Evolutionary conservation across 2,329 filamentous ascomycete species (phyloP), one percentile per base, ranked within the genome.

Genomic region (Emmonsiellopsis sp.): DNA sequence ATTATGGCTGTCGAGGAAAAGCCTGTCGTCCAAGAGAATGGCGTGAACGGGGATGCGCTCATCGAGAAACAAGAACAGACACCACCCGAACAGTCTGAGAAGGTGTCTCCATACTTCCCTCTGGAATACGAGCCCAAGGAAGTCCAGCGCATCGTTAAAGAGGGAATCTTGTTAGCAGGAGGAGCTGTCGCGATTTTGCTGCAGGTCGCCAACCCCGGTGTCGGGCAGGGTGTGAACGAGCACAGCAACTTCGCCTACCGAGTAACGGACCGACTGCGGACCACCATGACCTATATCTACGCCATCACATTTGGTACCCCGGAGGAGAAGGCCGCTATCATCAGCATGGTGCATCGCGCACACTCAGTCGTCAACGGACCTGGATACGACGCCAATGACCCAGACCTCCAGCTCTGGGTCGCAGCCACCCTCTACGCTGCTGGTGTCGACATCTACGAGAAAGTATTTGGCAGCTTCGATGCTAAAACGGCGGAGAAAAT

Each of bases 211-310:
- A 65, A 71, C 50, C 69, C 71, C 1, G 67, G 65, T 7, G 64
- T 73, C 5, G 70, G 63, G 6, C 64, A 65, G 31, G 70, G 70
- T 20, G 68, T 69, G 31, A 61, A 67, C 55, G 58, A 66, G 47
- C 68, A 72, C 57, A 71, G 67, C 62, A 71, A 68, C 58, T 73
- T 73, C 52, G 64, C 65, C 26, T 65, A 65, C 51, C 64, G 69
- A 9, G 66, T 67, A 1, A 52, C 65, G 10, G 66, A 71, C 53
- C 65, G 69, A 10, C 67, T 73, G 5, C 63, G 65, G 9, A 70
- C 68, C 0, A 72, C 68, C 11, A 68, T 70, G 62, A 68, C 67
- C 15, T 73, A 68, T 56, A 59, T 73, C 38, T 72, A 72, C 56
- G 69, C 67, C 53, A 70, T 71, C 60, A 59, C 65, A 4, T 70